Conservation (phyloP, 306 rosid genomes). For the Corylus americana region DNA sequence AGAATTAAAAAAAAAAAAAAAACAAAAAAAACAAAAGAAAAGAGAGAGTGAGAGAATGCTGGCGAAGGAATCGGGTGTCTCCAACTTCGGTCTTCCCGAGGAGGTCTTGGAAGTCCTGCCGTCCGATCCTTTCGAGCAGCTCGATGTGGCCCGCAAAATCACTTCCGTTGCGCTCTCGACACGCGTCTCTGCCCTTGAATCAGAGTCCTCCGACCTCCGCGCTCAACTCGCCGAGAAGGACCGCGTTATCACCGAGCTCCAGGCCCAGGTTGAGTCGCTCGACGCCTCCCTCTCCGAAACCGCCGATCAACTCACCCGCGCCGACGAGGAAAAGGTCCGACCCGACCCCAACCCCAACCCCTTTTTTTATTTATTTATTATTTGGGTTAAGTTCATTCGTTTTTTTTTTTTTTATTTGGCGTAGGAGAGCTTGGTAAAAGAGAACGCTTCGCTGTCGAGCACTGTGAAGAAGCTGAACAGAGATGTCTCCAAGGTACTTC, state of each 20-base stretch:
- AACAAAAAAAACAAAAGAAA: not conserved
- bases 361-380: no score
- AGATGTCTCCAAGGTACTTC: constrained; percentile 85
- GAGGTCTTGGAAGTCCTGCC: constrained; percentile 65
- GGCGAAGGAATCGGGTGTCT: constrained; percentile 51
- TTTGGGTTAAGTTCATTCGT: not conserved
- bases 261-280: constrained; percentile 54
- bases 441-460: constrained; percentile 62
- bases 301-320: constrained; percentile 56
- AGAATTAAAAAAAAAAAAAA: not conserved
- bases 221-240: constrained; percentile 61
- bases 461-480: constrained; percentile 74
- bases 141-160: constrained; percentile 94
- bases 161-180: constrained; percentile 79
- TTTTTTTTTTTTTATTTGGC: not conserved
- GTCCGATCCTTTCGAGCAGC: constrained; percentile 87
- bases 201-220: constrained; percentile 52
- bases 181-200: constrained; percentile 67
- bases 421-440: constrained; percentile 65
- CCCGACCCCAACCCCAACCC: not conserved
- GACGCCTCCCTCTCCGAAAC: constrained; percentile 55
- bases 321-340: constrained; percentile 61
- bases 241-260: constrained; percentile 55
- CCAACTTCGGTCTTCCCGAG: constrained; percentile 64
- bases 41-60: constrained; percentile 35